phyloP scores from a whole-genome alignment of 148 eudicot genomes.

The Polygonum aviculare region DNA sequence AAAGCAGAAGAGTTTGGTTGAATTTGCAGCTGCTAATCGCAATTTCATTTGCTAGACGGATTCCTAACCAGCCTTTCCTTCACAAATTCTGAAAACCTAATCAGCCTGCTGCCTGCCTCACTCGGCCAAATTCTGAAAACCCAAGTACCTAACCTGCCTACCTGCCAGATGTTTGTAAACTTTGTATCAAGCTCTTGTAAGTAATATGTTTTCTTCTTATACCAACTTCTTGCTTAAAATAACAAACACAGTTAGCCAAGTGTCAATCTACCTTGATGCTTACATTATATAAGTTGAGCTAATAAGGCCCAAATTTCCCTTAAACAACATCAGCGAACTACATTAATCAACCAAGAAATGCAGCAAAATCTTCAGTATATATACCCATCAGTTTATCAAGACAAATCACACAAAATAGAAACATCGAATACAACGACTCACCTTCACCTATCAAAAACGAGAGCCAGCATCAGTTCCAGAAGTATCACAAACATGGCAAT shows the following conservation, averaged over 20 bases:
- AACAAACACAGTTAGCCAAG: neutral
- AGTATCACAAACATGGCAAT: neutral
- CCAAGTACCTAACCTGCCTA: no score
- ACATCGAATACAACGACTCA: neutral
- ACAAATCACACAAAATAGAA: neutral
- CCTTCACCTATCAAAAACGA: neutral
- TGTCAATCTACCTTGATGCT: no score
- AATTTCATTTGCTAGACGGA: neutral
- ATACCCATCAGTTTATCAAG: neutral
- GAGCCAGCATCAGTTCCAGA: neutral
- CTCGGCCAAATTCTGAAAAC: no score
- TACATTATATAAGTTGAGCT: neutral
- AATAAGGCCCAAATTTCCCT: neutral
- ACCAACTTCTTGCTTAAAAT: no score
- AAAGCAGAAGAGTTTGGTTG: neutral
- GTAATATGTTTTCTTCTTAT: neutral
- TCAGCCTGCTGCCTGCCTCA: neutral
- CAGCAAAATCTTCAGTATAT: neutral
- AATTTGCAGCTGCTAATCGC: neutral
- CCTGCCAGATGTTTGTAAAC: no score
- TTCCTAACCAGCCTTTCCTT: neutral
- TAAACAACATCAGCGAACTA: neutral
- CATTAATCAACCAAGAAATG: neutral
- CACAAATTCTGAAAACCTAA: neutral
- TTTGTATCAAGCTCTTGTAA: neutral